Percentiles rank a stretch among this genome's conserved stretches.
These are phyloP conservation scores for Blastobotrys americana DNA, from an alignment of 805 yeast species.

Conservation along the genomic window DNA sequence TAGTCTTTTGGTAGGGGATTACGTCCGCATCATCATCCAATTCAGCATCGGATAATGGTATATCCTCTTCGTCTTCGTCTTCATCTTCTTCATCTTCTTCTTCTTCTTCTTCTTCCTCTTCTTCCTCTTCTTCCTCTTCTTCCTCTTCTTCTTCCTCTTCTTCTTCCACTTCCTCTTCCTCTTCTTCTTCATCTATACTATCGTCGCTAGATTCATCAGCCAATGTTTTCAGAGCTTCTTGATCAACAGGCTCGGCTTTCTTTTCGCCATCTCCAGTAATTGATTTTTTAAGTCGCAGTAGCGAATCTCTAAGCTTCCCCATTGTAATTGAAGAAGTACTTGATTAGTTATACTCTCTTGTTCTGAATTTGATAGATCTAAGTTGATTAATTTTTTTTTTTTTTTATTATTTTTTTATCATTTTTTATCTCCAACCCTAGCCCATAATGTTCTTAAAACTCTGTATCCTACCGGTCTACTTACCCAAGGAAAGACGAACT, in stretches of 20 bases:
- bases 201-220: conserved; percentile 23
- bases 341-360: too few species aligned
- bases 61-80: conserved; percentile 70
- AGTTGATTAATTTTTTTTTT: too few species aligned
- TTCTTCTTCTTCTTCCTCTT: conserved; percentile 41
- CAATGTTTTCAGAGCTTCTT: conserved; percentile 9
- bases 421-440: too few species aligned
- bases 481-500: too few species aligned
- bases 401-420: too few species aligned
- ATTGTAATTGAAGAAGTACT: conserved; percentile 39
- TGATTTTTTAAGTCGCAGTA: conserved; percentile 1
- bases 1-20: conserved; percentile 83
- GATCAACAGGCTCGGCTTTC: conserved; percentile 2
- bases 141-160: conserved; percentile 35
- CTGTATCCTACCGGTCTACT: too few species aligned
- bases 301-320: conserved; percentile 1
- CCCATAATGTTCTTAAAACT: too few species aligned
- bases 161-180: conserved; percentile 32
- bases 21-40: conserved; percentile 91
- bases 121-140: conserved; percentile 34
- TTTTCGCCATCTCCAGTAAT: neutral
- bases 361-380: too few species aligned
- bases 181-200: conserved; percentile 31
- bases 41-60: conserved; percentile 86
- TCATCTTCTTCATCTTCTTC: conserved; percentile 51